These are phyloP conservation scores for Mycena leptocephala DNA, from an alignment of 768 basidiomycete species.

Conservation along the genomic window DNA sequence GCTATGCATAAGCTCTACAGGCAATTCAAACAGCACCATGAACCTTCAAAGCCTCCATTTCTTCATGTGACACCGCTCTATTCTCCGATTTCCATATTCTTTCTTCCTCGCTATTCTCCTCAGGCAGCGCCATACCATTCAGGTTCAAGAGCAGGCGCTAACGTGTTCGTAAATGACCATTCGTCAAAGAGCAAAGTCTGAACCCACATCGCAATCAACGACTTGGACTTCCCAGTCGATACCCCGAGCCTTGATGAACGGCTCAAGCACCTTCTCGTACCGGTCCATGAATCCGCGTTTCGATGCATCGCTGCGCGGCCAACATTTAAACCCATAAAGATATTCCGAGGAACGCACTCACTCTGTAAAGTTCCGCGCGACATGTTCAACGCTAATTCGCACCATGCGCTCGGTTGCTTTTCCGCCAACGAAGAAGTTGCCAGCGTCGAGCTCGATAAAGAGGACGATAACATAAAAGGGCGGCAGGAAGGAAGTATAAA, in stretches of 20 bases:
- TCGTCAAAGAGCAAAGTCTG: neutral
- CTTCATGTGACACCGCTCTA: slow-evolving; percentile 6
- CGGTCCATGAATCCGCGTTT: slow-evolving; percentile 28
- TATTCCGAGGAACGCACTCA: slow-evolving; percentile 2
- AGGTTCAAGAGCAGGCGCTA: slow-evolving; percentile 22
- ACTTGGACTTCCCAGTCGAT: slow-evolving; percentile 35
- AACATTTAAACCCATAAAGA: neutral
- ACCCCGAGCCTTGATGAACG: slow-evolving; percentile 32
- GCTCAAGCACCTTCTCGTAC: slow-evolving; percentile 27
- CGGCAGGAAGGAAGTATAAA: slow-evolving; percentile 34
- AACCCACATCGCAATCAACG: slow-evolving; percentile 28
- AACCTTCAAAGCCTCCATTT: slow-evolving; percentile 16
- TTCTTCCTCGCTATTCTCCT: slow-evolving; percentile 18
- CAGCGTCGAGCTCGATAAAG: slow-evolving; percentile 40
- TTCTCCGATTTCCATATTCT: slow-evolving; percentile 1
- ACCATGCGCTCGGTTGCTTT: slow-evolving; percentile 31
- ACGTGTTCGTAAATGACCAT: neutral
- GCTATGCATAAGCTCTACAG: slow-evolving; percentile 1
- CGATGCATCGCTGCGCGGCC: neutral
- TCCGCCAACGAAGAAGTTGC: slow-evolving; percentile 38
- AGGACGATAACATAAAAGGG: slow-evolving; percentile 40
- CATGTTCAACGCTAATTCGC: slow-evolving; percentile 38
- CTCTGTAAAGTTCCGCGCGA: slow-evolving; percentile 36
- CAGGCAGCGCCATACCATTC: slow-evolving; percentile 22
- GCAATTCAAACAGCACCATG: slow-evolving; percentile 2